Evolutionary conservation across 257 asterid species (phyloP).

Genomic region (Fraxinus americana): DNA sequence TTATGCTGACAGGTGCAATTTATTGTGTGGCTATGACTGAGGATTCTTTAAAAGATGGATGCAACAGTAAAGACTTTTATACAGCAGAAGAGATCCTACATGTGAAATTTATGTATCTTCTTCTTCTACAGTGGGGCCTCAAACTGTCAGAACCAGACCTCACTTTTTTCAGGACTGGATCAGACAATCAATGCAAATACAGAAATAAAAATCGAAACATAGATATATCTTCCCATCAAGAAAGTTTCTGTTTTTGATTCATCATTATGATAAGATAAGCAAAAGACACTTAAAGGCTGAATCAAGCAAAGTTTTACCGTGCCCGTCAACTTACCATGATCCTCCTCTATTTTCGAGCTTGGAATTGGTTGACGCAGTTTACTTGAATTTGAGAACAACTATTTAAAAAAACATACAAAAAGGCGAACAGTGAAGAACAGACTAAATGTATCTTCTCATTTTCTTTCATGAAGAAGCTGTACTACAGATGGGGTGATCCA

Average conservation of each 20-base stretch:
- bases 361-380: background rate
- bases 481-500: conserved; percentile 57
- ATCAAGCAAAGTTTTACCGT: background rate
- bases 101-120: conserved; percentile 56
- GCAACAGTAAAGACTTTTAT: conserved; percentile 55
- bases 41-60: conserved; percentile 50
- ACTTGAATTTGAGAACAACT: background rate
- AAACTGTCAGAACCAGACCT: conserved; percentile 44
- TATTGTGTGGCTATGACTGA: conserved; percentile 36
- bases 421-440: conserved; percentile 12
- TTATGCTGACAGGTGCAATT: conserved; percentile 34
- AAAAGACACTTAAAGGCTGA: conserved; percentile 12
- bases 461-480: conserved; percentile 37
- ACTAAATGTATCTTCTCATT: conserved; percentile 19
- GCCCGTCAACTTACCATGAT: conserved; percentile 45
- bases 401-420: no score
- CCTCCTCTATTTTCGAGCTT: conserved; percentile 20
- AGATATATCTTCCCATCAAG: conserved; percentile 22
- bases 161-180: conserved; percentile 39
- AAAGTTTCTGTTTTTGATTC: conserved; percentile 27
- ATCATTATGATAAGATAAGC: conserved; percentile 24
- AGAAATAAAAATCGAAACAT: conserved; percentile 7
- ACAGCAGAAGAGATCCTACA: conserved; percentile 41
- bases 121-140: conserved; percentile 76
- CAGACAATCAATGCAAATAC: conserved; percentile 31